Conservation (phyloP, 257 asterid genomes). For the Lycium ferocissimum region DNA sequence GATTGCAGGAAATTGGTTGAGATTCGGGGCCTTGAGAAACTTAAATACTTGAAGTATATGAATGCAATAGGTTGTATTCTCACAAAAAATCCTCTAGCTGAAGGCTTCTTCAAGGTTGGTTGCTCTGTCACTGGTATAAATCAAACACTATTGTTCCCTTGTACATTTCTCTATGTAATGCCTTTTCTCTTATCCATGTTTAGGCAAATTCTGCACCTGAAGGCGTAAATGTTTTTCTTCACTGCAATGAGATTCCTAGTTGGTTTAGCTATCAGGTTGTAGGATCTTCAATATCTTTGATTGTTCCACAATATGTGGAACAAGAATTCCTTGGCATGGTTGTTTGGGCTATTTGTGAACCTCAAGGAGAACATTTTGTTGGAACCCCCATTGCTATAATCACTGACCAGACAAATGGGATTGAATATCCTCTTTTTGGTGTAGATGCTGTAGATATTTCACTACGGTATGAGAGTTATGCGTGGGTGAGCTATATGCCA, state of each 20-base stretch:
- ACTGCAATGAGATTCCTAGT: background rate
- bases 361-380: background rate
- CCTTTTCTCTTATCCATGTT: background rate
- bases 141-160: background rate
- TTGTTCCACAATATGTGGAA: background rate
- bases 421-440: background rate
- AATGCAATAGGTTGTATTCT: background rate
- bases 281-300: conserved; percentile 6
- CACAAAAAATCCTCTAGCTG: background rate
- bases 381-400: background rate
- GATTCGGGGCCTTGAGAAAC: background rate
- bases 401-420: background rate
- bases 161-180: background rate
- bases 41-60: conserved; percentile 9
- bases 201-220: background rate
- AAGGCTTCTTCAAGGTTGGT: background rate
- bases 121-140: background rate
- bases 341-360: background rate
- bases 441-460: background rate
- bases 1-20: conserved; percentile 14
- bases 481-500: conserved; percentile 11
- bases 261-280: background rate
- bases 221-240: background rate
- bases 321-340: background rate
- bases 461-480: background rate